These are phyloP conservation scores for Boletus vermiculosoides DNA, from an alignment of 768 basidiomycete species.

Conservation along the genomic window DNA sequence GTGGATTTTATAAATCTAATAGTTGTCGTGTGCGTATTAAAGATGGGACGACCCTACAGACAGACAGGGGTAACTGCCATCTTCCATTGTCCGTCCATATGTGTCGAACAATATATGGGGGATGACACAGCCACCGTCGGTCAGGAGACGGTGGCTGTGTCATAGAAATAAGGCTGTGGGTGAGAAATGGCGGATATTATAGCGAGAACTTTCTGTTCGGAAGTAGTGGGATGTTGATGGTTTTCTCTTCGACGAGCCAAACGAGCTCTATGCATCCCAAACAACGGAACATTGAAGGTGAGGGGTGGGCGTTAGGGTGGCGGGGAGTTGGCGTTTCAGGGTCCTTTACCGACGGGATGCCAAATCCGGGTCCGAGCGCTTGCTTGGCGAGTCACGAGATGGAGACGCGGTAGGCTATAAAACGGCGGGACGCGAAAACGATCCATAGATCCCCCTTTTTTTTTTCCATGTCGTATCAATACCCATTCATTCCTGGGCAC, in stretches of 20 bases:
- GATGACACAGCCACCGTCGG: not conserved
- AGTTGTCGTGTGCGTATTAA: too few species aligned
- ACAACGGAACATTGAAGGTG: not conserved
- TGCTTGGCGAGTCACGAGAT: conserved; percentile 27
- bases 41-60: too few species aligned
- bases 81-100: not conserved
- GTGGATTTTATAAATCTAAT: too few species aligned
- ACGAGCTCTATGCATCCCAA: not conserved
- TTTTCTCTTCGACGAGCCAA: not conserved
- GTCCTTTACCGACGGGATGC: not conserved
- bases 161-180: not conserved
- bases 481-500: conserved; percentile 45
- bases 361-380: conserved; percentile 20
- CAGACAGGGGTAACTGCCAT: conserved; percentile 5
- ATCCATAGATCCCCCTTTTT: conserved; percentile 25
- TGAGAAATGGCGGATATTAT: not conserved
- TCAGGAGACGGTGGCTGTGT: not conserved
- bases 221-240: not conserved
- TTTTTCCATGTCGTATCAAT: conserved; percentile 50
- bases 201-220: not conserved
- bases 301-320: not conserved
- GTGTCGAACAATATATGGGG: not conserved
- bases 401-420: conserved; percentile 27
- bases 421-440: conserved; percentile 26
- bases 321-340: conserved; percentile 6